phyloP scores from a whole-genome alignment of 192 early-diverging fungal genomes.

The Rhizophagus prolifer region DNA sequence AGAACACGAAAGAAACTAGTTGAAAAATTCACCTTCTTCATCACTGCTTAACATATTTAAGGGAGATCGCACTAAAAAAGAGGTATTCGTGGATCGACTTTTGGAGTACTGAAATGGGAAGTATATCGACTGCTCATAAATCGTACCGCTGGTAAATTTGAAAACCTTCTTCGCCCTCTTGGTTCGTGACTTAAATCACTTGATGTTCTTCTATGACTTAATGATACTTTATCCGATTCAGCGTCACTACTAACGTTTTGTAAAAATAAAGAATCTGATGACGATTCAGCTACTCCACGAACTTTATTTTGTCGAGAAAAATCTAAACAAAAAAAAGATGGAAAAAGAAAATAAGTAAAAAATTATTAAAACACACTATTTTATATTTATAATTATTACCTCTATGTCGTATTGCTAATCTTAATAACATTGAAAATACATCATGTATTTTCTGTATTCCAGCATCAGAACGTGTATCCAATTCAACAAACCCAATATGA shows the following conservation, averaged over 20 bases:
- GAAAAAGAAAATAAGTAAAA: background rate
- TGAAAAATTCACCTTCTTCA: background rate
- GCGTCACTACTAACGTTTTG: constrained; percentile 1
- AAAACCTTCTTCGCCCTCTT: background rate
- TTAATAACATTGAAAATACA: constrained; percentile 18
- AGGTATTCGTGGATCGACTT: background rate
- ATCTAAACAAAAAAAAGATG: background rate
- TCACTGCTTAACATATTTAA: background rate
- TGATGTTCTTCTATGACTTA: constrained; percentile 10
- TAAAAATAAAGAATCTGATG: background rate
- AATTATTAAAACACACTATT: too few relatives aligned
- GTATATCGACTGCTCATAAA: background rate
- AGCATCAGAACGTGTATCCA: background rate
- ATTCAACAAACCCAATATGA: constrained; percentile 11
- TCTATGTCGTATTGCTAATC: constrained; percentile 10
- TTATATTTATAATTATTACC: too few relatives aligned
- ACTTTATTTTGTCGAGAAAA: background rate
- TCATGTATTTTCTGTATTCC: constrained; percentile 15
- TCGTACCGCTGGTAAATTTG: background rate
- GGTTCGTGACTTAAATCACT: constrained; percentile 16
- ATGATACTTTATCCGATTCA: background rate
- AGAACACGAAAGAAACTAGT: background rate
- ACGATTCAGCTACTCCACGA: background rate
- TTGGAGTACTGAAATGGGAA: background rate
- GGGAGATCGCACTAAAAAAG: background rate